phyloP scores from a whole-genome alignment of 768 basidiomycete genomes.

The Russula dissimulans region DNA sequence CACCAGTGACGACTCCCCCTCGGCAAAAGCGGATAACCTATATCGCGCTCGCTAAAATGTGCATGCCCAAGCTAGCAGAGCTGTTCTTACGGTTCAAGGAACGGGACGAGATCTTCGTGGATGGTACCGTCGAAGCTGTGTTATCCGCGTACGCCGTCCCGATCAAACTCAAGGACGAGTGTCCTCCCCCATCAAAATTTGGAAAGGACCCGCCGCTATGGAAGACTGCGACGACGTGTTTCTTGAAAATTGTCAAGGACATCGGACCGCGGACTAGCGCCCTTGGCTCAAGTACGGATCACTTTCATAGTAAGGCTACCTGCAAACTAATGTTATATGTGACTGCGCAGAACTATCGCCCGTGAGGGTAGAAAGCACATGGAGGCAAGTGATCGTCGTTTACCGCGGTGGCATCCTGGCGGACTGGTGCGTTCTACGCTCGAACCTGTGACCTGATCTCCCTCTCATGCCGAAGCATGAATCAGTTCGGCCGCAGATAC shows the following conservation, averaged over 20 bases:
- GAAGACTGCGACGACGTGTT: constrained; percentile 87
- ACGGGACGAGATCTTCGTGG: constrained; percentile 52
- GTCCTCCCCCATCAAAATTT: constrained; percentile 80
- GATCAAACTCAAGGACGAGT: constrained; percentile 91
- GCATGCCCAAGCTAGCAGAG: constrained; percentile 78
- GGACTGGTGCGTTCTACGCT: constrained; percentile 50
- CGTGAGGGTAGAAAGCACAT: constrained; percentile 70
- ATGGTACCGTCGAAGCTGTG: constrained; percentile 77
- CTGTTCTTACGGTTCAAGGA: constrained; percentile 62
- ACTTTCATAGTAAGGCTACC: background rate
- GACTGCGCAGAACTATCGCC: constrained; percentile 41
- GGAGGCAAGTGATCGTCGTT: constrained; percentile 75
- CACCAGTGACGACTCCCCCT: constrained; percentile 28
- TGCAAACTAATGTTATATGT: constrained; percentile 15
- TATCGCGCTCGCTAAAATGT: constrained; percentile 80
- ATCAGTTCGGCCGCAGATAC: constrained; percentile 47
- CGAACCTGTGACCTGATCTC: background rate
- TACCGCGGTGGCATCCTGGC: constrained; percentile 76
- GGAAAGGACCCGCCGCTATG: constrained; percentile 84
- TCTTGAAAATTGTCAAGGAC: constrained; percentile 65
- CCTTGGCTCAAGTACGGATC: constrained; percentile 38
- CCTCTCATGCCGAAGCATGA: background rate
- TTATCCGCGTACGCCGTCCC: constrained; percentile 81
- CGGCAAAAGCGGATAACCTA: constrained; percentile 71
- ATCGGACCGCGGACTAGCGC: constrained; percentile 43